A percentile compares a stretch with the other conserved stretches of the same genome.
phyloP scores from a whole-genome alignment of 164 flowering plant genomes.

The Protea cynaroides region DNA sequence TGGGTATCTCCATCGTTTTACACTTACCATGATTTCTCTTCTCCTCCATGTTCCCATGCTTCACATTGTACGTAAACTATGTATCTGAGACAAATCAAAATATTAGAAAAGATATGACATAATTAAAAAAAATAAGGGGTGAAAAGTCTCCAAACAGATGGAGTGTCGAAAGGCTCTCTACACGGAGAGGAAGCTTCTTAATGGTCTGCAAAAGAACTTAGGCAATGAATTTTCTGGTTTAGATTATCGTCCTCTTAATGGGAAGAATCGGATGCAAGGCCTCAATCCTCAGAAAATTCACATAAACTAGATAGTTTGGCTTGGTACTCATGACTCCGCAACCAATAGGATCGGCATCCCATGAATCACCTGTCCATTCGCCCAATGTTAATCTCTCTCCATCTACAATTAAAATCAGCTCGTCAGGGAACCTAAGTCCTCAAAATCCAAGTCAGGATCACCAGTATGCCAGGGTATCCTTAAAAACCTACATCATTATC shows the following conservation, averaged over 20 bases:
- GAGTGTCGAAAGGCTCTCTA: constrained; percentile 45
- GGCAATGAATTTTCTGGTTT: constrained; percentile 59
- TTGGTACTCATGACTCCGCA: constrained; percentile 96
- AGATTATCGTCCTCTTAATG: constrained; percentile 55
- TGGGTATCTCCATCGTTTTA: too few relatives aligned
- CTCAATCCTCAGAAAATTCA: constrained; percentile 45
- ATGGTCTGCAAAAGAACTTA: constrained; percentile 29
- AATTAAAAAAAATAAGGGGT: too few relatives aligned
- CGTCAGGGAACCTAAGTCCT: constrained; percentile 52
- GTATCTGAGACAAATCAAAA: too few relatives aligned
- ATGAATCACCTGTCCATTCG: constrained; percentile 64
- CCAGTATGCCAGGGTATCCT: constrained; percentile 85
- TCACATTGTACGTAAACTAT: too few relatives aligned
- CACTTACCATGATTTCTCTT: too few relatives aligned
- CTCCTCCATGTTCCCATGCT: too few relatives aligned
- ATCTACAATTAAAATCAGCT: constrained; percentile 84
- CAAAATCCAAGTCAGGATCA: constrained; percentile 75
- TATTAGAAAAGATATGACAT: too few relatives aligned
- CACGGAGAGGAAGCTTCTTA: constrained; percentile 50
- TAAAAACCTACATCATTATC: constrained; percentile 55
- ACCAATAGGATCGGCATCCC: constrained; percentile 79
- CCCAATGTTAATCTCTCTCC: constrained; percentile 76
- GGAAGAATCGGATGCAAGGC: constrained; percentile 77
- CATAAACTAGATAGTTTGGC: constrained; percentile 75
- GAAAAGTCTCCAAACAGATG: constrained; percentile 53